Evolutionary conservation across 495 filamentous ascomycete species (phyloP), one percentile per base, ranked within the genome.

Genomic region (Aspergillus conjunctus): DNA sequence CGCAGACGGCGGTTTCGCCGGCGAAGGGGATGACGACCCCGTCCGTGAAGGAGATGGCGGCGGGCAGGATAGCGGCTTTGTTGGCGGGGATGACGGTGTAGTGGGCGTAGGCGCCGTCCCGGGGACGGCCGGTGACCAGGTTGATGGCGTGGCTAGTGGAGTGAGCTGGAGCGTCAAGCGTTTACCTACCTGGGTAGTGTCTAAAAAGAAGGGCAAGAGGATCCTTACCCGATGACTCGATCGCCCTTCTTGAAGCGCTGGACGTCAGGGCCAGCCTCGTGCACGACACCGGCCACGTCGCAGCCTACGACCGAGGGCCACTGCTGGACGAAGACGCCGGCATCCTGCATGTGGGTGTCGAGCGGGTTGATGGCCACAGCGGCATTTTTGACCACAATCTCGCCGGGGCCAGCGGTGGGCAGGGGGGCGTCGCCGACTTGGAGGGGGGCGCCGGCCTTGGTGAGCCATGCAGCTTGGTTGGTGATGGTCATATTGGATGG

Each of bases 301-400:
- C 59, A 68, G 22, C 79, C 80, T 11, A 77, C 58, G 18, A 78
- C 65, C 30, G 61, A 45, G 1, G 76, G 74, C 66, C 72, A 75
- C 20, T 65, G 48, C 50, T 64, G 60, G 20, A 69, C 59, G 55
- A 67, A 66, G 37, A 55, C 58, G 6, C 58, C 58, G 30, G 31
- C 6, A 39, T 71, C 66, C 51, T 76, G 71, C 54, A 72, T 70
- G 14, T 70, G 62, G 44, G 53, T 61, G 64, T 79, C 76, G 46
- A 73, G 48, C 0, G 73, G 79, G 55, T 83, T 83, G 43, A 83
- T 68, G 20, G 77, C 79, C 12, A 79, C 65, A 15, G 78, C 79
- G 45, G 58, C 41, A 50, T 71, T 74, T 53, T 74, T 73, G 41
- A 82, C 63, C 4, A 77, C 66, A 33, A 81, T 32, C 50, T 81